Conservation (phyloP, 2,329 filamentous ascomycete species). For the Didymella pinodella region DNA sequence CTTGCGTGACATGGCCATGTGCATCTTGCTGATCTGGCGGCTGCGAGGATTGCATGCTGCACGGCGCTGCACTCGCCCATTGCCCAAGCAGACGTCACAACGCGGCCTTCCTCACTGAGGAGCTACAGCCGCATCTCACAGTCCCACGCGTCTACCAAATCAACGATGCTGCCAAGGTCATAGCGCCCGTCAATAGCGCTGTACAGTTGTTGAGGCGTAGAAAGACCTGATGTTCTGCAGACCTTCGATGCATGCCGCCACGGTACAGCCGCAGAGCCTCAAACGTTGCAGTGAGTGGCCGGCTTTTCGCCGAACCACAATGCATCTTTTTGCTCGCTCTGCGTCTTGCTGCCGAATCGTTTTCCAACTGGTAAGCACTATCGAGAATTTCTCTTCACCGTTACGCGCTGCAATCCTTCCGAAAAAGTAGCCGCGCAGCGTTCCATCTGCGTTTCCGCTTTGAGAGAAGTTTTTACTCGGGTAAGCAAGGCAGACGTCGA, state of each 20-base stretch:
- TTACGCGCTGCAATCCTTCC: constrained; percentile 15
- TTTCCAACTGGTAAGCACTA: constrained; percentile 16
- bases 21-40: not conserved
- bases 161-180: not conserved
- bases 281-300: constrained; percentile 12
- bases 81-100: not conserved
- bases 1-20: not conserved
- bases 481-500: constrained; percentile 7
- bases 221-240: constrained; percentile 19
- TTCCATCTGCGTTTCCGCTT: constrained; percentile 7
- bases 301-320: constrained; percentile 14
- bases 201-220: constrained; percentile 5
- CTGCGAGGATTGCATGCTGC: not conserved
- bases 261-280: constrained; percentile 21
- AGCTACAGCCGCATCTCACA: not conserved
- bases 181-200: constrained; percentile 1
- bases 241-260: constrained; percentile 20
- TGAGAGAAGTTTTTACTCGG: constrained; percentile 7
- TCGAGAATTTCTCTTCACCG: constrained; percentile 14
- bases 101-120: not conserved
- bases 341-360: constrained; percentile 8
- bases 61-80: not conserved
- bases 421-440: constrained; percentile 8
- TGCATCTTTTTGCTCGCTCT: not conserved
- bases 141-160: not conserved